Percentiles rank a stretch among this genome's conserved stretches.
Evolutionary conservation across 2,329 filamentous ascomycete genomes (phyloP).

Genomic region (Davidsoniella virescens): DNA sequence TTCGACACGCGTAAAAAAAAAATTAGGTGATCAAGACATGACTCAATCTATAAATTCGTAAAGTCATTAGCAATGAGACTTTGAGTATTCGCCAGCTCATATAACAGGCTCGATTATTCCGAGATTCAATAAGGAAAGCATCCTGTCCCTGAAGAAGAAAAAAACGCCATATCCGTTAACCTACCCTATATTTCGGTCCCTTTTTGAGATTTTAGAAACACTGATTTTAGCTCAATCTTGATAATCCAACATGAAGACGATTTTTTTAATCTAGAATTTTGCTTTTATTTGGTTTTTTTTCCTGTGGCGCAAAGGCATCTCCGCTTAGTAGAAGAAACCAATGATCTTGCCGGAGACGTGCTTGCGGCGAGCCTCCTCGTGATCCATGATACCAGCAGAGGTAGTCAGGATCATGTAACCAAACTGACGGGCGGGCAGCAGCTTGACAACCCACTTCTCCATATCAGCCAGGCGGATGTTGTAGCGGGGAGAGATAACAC

Average conservation of each 20-base stretch:
- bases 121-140: constrained; percentile 2
- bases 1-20: no score
- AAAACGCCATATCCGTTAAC: constrained; percentile 4
- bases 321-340: constrained; percentile 89
- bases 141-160: constrained; percentile 6
- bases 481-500: constrained; percentile 98
- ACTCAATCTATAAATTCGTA: no score
- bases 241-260: neutral
- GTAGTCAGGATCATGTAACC: constrained; percentile 98
- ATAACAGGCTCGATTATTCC: neutral
- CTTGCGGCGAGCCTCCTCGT: constrained; percentile 98
- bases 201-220: no score
- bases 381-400: constrained; percentile 99
- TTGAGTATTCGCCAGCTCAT: no score
- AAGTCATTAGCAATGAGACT: no score
- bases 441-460: constrained; percentile 99
- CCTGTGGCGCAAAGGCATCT: constrained; percentile 11
- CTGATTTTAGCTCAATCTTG: neutral
- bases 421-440: constrained; percentile 98
- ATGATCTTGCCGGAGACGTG: constrained; percentile 99
- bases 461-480: constrained; percentile 95
- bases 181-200: no score
- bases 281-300: constrained; percentile 14
- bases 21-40: no score
- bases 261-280: constrained; percentile 10